Percentiles rank a stretch among this genome's conserved stretches.
These are phyloP conservation scores for Pochonia chlamydosporia DNA, from an alignment of 2,329 filamentous ascomycete species.

Conservation along the genomic window DNA sequence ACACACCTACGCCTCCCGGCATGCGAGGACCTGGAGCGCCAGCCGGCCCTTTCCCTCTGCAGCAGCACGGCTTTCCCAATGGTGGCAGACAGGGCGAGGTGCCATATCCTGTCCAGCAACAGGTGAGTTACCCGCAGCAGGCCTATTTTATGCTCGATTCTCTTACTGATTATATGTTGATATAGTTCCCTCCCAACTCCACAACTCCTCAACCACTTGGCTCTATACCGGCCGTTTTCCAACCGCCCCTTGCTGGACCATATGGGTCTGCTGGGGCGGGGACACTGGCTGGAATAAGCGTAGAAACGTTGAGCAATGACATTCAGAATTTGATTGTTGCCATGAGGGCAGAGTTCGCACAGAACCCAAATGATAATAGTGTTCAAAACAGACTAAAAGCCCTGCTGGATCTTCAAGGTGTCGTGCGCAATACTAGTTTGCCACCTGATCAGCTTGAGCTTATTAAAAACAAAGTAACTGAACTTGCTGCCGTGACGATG, in stretches of 20 bases:
- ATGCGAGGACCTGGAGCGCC: slow-evolving; percentile 22
- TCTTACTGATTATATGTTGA: slow-evolving; percentile 1
- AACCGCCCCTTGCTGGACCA: slow-evolving; percentile 32
- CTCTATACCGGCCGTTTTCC: slow-evolving; percentile 33
- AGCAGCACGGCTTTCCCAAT: slow-evolving; percentile 23
- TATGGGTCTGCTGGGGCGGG: slow-evolving; percentile 24
- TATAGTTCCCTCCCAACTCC: slow-evolving; percentile 30
- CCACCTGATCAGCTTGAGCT: slow-evolving; percentile 75
- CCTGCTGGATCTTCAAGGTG: slow-evolving; percentile 72
- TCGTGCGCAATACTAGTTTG: slow-evolving; percentile 69
- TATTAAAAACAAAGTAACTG: slow-evolving; percentile 79
- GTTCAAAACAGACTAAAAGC: slow-evolving; percentile 77
- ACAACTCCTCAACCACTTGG: slow-evolving; percentile 32
- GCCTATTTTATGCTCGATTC: too few species aligned
- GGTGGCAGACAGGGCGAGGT: slow-evolving; percentile 21
- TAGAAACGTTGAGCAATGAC: slow-evolving; percentile 76
- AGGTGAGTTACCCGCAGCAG: slow-evolving; percentile 16
- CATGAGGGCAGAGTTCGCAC: slow-evolving; percentile 68
- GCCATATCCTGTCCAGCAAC: slow-evolving; percentile 19
- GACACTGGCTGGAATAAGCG: slow-evolving; percentile 46
- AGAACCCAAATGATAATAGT: slow-evolving; percentile 68
- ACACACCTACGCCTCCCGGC: slow-evolving; percentile 69
- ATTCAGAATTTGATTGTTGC: slow-evolving; percentile 71
- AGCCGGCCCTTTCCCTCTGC: slow-evolving; percentile 18
- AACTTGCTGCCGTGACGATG: slow-evolving; percentile 60